phyloP scores from a whole-genome alignment of 1,139 yeast genomes.

The Scheffersomyces quercinus region DNA sequence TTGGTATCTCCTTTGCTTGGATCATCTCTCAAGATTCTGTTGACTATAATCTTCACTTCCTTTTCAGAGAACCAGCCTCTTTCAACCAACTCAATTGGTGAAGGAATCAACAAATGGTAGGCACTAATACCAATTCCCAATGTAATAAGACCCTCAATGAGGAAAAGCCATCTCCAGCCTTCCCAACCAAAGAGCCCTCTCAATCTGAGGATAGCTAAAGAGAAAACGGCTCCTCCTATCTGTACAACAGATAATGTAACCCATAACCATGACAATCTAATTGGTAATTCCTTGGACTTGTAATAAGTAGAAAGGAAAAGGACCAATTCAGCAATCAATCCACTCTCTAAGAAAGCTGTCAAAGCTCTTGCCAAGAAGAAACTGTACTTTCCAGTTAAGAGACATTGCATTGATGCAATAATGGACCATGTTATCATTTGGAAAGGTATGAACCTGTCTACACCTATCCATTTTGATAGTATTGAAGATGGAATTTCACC shows the following conservation, averaged over 20 bases:
- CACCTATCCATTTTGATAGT: conserved; percentile 32
- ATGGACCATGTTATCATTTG: conserved; percentile 36
- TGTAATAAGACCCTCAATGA: conserved; percentile 12
- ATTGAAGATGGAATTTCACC: conserved; percentile 38
- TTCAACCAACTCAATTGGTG: conserved; percentile 34
- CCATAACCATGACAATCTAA: conserved; percentile 25
- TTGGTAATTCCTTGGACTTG: conserved; percentile 26
- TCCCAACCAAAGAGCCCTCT: conserved; percentile 14
- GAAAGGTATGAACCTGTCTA: conserved; percentile 32
- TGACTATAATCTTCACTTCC: conserved; percentile 18
- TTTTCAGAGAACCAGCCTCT: conserved; percentile 20
- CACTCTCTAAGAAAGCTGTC: conserved; percentile 31
- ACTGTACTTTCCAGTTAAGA: conserved; percentile 22
- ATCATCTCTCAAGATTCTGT: conserved; percentile 20
- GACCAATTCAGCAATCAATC: conserved; percentile 34
- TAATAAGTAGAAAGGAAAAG: conserved; percentile 29
- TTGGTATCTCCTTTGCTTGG: conserved; percentile 22
- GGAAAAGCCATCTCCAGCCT: conserved; percentile 15
- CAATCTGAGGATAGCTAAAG: conserved; percentile 14
- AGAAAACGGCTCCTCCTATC: conserved; percentile 14
- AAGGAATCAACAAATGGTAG: conserved; percentile 11
- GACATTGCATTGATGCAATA: conserved; percentile 29
- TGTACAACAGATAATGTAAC: conserved; percentile 17
- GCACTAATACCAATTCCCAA: conserved; percentile 15
- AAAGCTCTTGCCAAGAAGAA: conserved; percentile 29